Conservation (phyloP, 257 asterid species). For the Rhazya stricta region DNA sequence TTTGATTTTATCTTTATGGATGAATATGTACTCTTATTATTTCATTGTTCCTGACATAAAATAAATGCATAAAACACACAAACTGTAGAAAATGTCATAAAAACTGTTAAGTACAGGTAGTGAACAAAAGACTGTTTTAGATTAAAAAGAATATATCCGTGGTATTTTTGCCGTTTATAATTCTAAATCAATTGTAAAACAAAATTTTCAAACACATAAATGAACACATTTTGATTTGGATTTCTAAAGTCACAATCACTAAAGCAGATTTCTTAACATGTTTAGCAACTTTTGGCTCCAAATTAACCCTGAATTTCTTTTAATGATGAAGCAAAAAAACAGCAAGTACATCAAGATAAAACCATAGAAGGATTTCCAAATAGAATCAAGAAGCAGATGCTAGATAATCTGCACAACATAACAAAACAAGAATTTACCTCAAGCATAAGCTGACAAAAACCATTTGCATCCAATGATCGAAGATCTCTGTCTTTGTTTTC, state of each 20-base stretch:
- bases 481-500: conserved; percentile 63
- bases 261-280: neutral
- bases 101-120: neutral
- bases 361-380: neutral
- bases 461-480: conserved; percentile 78
- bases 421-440: conserved; percentile 47
- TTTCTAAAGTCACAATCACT: neutral
- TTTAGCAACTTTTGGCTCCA: neutral
- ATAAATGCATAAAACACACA: neutral
- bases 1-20: neutral
- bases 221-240: neutral
- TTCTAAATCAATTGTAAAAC: neutral
- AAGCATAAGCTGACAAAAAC: conserved; percentile 94
- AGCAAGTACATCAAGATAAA: neutral
- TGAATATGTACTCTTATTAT: neutral
- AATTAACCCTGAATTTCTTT: neutral
- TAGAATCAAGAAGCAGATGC: neutral
- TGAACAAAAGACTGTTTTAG: neutral
- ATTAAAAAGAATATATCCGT: neutral
- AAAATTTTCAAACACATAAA: neutral
- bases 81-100: neutral
- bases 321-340: neutral
- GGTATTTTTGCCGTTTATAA: neutral
- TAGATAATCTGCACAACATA: neutral
- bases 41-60: neutral